Evolutionary conservation across 257 asterid genomes (phyloP).

Genomic region (Echium plantagineum): DNA sequence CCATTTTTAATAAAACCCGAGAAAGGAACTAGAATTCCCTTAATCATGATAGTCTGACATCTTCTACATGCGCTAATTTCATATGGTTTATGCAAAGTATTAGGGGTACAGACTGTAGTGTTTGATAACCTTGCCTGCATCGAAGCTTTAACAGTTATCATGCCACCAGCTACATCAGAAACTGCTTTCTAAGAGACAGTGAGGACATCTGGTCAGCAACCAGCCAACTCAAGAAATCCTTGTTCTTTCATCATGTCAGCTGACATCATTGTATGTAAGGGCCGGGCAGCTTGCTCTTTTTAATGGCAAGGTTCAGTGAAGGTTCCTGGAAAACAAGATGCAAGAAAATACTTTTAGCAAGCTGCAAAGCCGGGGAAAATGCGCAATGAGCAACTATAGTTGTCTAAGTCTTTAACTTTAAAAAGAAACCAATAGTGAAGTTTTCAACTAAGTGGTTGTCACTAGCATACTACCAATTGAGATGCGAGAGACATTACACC

Average conservation of each 20-base stretch:
- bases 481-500: constrained; percentile 8
- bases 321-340: neutral
- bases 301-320: neutral
- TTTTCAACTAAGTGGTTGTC: no score
- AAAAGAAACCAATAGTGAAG: no score
- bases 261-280: neutral
- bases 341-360: neutral
- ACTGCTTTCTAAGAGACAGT: neutral
- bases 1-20: neutral
- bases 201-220: neutral
- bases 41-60: neutral
- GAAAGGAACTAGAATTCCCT: neutral
- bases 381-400: no score
- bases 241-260: neutral
- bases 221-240: neutral
- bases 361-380: neutral
- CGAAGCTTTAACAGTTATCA: constrained; percentile 1
- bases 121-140: neutral
- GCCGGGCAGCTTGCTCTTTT: neutral
- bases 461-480: constrained; percentile 4
- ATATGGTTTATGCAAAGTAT: neutral
- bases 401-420: no score
- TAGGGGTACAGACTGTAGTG: neutral
- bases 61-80: constrained; percentile 1
- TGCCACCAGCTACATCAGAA: neutral